Evolutionary conservation across 306 rosid genomes (phyloP).

Genomic region (Cicer judaicum): DNA sequence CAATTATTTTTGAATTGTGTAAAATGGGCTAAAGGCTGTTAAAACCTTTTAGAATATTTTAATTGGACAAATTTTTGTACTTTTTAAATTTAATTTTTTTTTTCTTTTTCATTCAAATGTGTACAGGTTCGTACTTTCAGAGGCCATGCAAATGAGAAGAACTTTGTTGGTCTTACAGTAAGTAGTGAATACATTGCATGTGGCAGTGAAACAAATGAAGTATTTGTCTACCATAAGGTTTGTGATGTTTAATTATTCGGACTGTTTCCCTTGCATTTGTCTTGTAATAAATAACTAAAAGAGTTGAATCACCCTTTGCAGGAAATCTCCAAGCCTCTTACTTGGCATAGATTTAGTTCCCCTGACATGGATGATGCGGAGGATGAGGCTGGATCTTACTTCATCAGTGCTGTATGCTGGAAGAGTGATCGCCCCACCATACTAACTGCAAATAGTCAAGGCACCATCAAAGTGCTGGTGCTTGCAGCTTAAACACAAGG

Average conservation of each 20-base stretch:
- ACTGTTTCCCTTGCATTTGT: conserved; percentile 10
- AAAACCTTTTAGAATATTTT: neutral
- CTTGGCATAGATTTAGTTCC: conserved; percentile 88
- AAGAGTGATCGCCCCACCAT: conserved; percentile 92
- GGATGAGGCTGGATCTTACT: conserved; percentile 83
- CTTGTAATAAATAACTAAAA: conserved; percentile 34
- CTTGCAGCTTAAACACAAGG: conserved; percentile 70
- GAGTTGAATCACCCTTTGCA: conserved; percentile 46
- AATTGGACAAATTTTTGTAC: neutral
- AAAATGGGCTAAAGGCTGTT: conserved; percentile 12
- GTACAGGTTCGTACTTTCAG: conserved; percentile 81
- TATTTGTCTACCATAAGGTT: conserved; percentile 96
- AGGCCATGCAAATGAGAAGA: conserved; percentile 96
- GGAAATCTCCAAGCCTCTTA: conserved; percentile 90
- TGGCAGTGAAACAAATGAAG: conserved; percentile 97
- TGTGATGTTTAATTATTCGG: conserved; percentile 33
- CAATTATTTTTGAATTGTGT: conserved; percentile 23
- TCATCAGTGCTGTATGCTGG: conserved; percentile 99
- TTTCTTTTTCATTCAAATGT: conserved; percentile 10
- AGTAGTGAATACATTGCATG: conserved; percentile 90
- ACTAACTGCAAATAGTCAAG: conserved; percentile 95
- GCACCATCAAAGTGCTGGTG: conserved; percentile 93
- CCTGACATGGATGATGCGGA: conserved; percentile 72
- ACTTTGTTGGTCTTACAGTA: conserved; percentile 93
- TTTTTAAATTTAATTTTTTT: neutral